phyloP scores from a whole-genome alignment of 83 land plant genomes.

The Isoetes engelmannii region DNA sequence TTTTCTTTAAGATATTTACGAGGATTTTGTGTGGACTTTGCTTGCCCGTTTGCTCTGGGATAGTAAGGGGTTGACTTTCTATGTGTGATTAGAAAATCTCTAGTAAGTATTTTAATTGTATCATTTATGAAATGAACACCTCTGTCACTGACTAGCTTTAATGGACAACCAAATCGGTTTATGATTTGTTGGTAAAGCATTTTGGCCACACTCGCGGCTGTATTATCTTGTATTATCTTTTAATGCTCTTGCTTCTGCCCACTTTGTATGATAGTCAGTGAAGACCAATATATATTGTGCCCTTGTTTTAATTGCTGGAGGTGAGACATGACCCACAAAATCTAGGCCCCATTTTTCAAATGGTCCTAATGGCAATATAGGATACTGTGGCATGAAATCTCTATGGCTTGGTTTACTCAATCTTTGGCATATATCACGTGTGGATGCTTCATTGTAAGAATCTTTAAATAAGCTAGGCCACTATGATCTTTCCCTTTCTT shows the following conservation, averaged over 20 bases:
- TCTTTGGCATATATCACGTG: slow-evolving; percentile 1
- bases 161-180: no score
- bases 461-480: background rate
- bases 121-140: no score
- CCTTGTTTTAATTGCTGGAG: background rate
- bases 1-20: no score
- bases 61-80: no score
- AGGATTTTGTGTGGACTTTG: no score
- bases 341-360: slow-evolving; percentile 9
- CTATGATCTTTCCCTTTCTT: background rate
- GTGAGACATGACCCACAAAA: slow-evolving; percentile 16
- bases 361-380: background rate
- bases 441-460: background rate
- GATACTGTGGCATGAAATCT: background rate
- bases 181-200: no score
- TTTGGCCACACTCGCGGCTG: no score
- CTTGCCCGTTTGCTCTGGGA: no score
- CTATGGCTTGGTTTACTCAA: background rate
- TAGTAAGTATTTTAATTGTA: no score
- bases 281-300: background rate
- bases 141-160: no score
- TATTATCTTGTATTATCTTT: background rate
- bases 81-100: no score
- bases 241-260: background rate
- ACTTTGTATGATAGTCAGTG: slow-evolving; percentile 5